Conservation (phyloP, 495 filamentous ascomycete species). For the Recurvomyces mirabilis region DNA sequence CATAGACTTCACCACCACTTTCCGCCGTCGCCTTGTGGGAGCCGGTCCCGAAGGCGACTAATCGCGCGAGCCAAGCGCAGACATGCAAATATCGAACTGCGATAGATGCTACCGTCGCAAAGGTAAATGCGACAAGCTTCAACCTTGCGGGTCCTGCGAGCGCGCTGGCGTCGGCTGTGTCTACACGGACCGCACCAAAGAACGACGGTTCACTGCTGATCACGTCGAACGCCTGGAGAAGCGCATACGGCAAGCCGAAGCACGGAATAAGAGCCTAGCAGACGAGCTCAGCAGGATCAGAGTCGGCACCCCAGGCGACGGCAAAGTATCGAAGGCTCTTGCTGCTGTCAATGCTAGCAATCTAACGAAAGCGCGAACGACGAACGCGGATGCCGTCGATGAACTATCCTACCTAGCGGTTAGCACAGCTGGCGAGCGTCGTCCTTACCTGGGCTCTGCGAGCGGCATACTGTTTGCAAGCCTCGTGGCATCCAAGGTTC, state of each 20-base stretch:
- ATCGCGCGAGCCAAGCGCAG: too few relatives aligned
- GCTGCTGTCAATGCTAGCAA: not conserved
- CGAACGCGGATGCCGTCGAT: conserved; percentile 3
- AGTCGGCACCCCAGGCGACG: not conserved
- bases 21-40: too few relatives aligned
- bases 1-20: too few relatives aligned
- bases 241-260: not conserved
- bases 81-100: conserved; percentile 7
- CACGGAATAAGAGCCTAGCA: conserved; percentile 1
- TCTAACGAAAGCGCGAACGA: not conserved
- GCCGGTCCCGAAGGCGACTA: too few relatives aligned
- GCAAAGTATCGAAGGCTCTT: not conserved
- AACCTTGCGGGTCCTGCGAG: conserved; percentile 7
- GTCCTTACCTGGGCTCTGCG: conserved; percentile 13
- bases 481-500: too few relatives aligned
- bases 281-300: conserved; percentile 7
- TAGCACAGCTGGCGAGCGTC: conserved; percentile 11
- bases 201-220: not conserved
- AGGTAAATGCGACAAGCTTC: conserved; percentile 8
- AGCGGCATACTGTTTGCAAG: conserved; percentile 12
- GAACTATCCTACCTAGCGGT: conserved; percentile 8
- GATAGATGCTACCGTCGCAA: conserved; percentile 13
- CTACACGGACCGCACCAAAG: conserved; percentile 7
- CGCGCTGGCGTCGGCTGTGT: conserved; percentile 4
- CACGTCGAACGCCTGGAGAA: conserved; percentile 4